phyloP scores from a whole-genome alignment of 345 rosid species.

The Carallia pectinifolia region DNA sequence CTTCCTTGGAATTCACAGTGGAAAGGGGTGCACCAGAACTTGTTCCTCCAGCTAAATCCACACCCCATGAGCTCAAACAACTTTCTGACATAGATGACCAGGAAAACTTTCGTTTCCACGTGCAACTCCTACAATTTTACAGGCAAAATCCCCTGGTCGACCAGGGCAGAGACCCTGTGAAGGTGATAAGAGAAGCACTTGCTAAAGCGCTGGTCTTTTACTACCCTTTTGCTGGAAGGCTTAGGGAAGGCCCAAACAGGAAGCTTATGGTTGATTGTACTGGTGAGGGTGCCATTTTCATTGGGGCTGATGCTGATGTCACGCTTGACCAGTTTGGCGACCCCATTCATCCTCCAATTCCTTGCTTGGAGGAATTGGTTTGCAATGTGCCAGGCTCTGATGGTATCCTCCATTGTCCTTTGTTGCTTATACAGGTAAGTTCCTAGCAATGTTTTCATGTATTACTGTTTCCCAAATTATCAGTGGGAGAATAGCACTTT shows the following conservation, averaged over 20 bases:
- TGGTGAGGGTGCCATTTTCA: constrained; percentile 18
- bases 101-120: constrained; percentile 11
- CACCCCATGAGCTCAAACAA: constrained; percentile 20
- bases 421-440: constrained; percentile 21
- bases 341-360: constrained; percentile 21
- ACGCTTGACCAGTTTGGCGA: constrained; percentile 18
- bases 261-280: constrained; percentile 24
- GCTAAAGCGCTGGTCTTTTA: constrained; percentile 17
- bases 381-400: constrained; percentile 11
- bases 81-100: constrained; percentile 27
- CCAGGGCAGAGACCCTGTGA: constrained; percentile 12
- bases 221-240: constrained; percentile 23
- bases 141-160: not conserved
- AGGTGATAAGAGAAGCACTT: constrained; percentile 10
- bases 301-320: constrained; percentile 20
- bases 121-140: constrained; percentile 11
- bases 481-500: no score
- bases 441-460: no score
- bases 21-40: constrained; percentile 10
- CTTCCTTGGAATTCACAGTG: constrained; percentile 12
- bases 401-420: constrained; percentile 10
- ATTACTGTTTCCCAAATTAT: no score
- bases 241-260: constrained; percentile 15
- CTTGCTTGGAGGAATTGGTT: constrained; percentile 21
- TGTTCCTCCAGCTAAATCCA: not conserved